Base-by-base conservation (phyloP, 116 monocot species). In the Posidonia oceanica region DNA sequence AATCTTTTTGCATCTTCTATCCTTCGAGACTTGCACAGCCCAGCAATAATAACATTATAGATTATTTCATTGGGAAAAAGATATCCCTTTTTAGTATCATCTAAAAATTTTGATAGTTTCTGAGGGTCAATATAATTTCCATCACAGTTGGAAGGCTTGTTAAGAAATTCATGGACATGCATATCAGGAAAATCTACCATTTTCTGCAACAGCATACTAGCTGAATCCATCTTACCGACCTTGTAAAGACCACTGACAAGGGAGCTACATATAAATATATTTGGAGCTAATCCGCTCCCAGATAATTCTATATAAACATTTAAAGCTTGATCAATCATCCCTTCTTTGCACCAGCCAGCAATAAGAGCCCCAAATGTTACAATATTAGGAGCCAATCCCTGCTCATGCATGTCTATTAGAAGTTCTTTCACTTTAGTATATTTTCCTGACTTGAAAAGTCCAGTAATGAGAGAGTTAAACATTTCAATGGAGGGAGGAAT, bases 341-440 rank as follows among this genome's bases (percentile, higher is more conserved):
- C 92, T 79, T 85, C 82, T 77, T 68, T 89, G 75, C 87, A 97
- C 87, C 86, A 97, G 66, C 92, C 96, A 59, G 85, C 67, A 68
- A 97, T 82, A 54, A 97, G 73, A 76, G 83, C 75, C 70, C 92
- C 89, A 83, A 89, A 96, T 17, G 96, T 91, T 52, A 82, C 67
- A 42, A 83, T 77, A 55, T 80, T 91, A 20, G 87, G 89, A 63
- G 69, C 7, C 64, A 97, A 66, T 40, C 76, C 71, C 40, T 83
- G 81, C 36, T 65, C 61, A 39, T 67, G 73, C 70, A 97, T 87
- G 20, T 87, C 87, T 73, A 66, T 44, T 57, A 81, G 66, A 65
- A 89, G 75, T 65, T 82, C 82, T 54, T 81, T 67, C 21, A 97
- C 70, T 64, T 65, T 75, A n/a, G 21, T 65, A 36, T 16, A 74